These are phyloP conservation scores for Tricholoma terreum DNA, from an alignment of 768 basidiomycete species.

Conservation along the genomic window DNA sequence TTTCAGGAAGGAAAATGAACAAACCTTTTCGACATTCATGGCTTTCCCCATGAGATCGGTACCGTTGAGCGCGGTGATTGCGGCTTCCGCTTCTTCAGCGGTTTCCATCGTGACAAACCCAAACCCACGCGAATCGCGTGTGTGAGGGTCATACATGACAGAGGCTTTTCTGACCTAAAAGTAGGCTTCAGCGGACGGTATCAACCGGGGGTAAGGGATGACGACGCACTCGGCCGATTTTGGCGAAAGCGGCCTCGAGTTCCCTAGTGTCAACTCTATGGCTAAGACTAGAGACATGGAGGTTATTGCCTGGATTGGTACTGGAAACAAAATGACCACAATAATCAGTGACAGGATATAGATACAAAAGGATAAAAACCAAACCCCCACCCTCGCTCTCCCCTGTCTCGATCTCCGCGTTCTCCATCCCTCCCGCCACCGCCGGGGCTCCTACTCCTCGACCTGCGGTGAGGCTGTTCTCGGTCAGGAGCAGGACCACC, in stretches of 20 bases:
- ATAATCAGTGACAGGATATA: not conserved
- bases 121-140: slow-evolving; percentile 62
- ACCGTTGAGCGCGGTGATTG: slow-evolving; percentile 77
- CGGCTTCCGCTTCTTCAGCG: slow-evolving; percentile 87
- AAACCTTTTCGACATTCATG: slow-evolving; percentile 85
- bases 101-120: slow-evolving; percentile 81
- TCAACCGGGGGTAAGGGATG: not conserved
- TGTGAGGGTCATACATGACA: slow-evolving; percentile 71
- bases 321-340: slow-evolving; percentile 31
- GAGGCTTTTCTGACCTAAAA: slow-evolving; percentile 68
- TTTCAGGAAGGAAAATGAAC: slow-evolving; percentile 2
- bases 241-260: slow-evolving; percentile 85
- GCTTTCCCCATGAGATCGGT: slow-evolving; percentile 87
- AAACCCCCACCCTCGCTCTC: slow-evolving; percentile 52
- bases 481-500: slow-evolving; percentile 43
- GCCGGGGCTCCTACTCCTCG: slow-evolving; percentile 75
- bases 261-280: slow-evolving; percentile 72
- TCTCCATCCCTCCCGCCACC: slow-evolving; percentile 45
- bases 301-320: slow-evolving; percentile 67
- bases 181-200: not conserved
- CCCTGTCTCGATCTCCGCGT: not conserved
- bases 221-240: slow-evolving; percentile 74
- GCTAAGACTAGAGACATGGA: slow-evolving; percentile 58
- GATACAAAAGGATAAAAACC: slow-evolving; percentile 7
- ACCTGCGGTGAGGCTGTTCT: slow-evolving; percentile 56